Conservation (phyloP, 2,329 filamentous ascomycete species). For the Fusarium sp. region DNA sequence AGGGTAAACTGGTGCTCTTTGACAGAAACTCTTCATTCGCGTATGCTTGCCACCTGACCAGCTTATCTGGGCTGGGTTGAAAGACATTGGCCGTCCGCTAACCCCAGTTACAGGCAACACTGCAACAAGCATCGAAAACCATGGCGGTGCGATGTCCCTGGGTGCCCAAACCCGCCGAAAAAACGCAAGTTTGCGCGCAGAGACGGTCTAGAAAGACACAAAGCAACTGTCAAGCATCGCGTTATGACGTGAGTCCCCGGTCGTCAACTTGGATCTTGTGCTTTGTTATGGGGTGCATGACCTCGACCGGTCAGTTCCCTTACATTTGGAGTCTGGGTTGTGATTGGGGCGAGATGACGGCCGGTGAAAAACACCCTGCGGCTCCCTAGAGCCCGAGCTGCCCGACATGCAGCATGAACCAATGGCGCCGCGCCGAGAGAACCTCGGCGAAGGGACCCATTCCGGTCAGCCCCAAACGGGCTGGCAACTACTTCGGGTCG, state of each 20-base stretch:
- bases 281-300: slow-evolving; percentile 37
- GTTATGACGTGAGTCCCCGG: slow-evolving; percentile 45
- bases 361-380: slow-evolving; percentile 43
- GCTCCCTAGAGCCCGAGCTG: slow-evolving; percentile 36
- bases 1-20: slow-evolving; percentile 57
- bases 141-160: slow-evolving; percentile 57
- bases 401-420: slow-evolving; percentile 35
- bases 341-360: slow-evolving; percentile 42
- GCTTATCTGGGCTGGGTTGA: slow-evolving; percentile 13
- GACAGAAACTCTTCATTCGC: slow-evolving; percentile 61
- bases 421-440: slow-evolving; percentile 36
- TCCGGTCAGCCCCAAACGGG: slow-evolving; percentile 26
- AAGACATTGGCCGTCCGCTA: slow-evolving; percentile 31
- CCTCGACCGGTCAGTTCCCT: slow-evolving; percentile 46
- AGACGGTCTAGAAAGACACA: slow-evolving; percentile 61
- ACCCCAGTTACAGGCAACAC: slow-evolving; percentile 55
- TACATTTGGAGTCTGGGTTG: slow-evolving; percentile 32
- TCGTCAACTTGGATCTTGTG: slow-evolving; percentile 29
- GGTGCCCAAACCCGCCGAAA: slow-evolving; percentile 60
- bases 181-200: slow-evolving; percentile 60
- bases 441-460: slow-evolving; percentile 26
- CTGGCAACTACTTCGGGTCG: slow-evolving; percentile 31
- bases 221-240: slow-evolving; percentile 58
- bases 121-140: slow-evolving; percentile 62
- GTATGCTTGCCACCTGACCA: slow-evolving; percentile 46